A percentile compares a stretch with the other conserved stretches of the same genome.
Evolutionary conservation across 345 rosid species (phyloP).

Genomic region (Bruguiera sexangula): DNA sequence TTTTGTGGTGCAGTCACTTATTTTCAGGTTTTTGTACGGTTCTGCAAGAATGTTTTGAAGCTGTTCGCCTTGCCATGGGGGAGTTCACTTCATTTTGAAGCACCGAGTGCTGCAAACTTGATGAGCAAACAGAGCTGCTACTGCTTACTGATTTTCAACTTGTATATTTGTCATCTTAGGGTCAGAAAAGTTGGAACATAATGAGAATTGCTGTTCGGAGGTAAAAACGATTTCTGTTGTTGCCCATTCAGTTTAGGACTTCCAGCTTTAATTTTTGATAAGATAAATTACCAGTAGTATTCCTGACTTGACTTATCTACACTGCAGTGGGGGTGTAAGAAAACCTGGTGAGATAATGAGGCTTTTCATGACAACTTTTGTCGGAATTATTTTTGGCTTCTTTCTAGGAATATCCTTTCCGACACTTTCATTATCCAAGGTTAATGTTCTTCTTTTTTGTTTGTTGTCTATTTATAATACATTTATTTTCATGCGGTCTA

Average conservation of each 20-base stretch:
- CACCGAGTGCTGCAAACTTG: conserved; percentile 21
- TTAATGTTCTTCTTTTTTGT: conserved; percentile 12
- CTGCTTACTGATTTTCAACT: conserved; percentile 21
- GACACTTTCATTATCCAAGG: conserved; percentile 73
- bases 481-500: conserved; percentile 9
- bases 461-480: neutral
- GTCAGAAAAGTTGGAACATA: conserved; percentile 19
- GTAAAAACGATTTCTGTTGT: conserved; percentile 23
- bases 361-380: conserved; percentile 61
- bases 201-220: conserved; percentile 39
- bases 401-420: conserved; percentile 80
- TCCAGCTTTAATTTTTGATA: neutral
- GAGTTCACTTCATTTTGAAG: conserved; percentile 11
- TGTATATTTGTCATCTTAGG: conserved; percentile 19
- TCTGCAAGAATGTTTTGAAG: conserved; percentile 11
- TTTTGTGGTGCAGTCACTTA: neutral
- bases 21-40: neutral
- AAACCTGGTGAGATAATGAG: conserved; percentile 68
- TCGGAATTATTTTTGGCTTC: conserved; percentile 73
- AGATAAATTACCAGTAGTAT: neutral
- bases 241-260: neutral
- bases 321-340: conserved; percentile 47
- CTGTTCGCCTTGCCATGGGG: conserved; percentile 11
- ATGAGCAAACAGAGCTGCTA: conserved; percentile 22
- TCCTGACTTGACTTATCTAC: conserved; percentile 11